These are phyloP conservation scores for Gyrodon lividus DNA, from an alignment of 768 basidiomycete genomes.

Conservation along the genomic window DNA sequence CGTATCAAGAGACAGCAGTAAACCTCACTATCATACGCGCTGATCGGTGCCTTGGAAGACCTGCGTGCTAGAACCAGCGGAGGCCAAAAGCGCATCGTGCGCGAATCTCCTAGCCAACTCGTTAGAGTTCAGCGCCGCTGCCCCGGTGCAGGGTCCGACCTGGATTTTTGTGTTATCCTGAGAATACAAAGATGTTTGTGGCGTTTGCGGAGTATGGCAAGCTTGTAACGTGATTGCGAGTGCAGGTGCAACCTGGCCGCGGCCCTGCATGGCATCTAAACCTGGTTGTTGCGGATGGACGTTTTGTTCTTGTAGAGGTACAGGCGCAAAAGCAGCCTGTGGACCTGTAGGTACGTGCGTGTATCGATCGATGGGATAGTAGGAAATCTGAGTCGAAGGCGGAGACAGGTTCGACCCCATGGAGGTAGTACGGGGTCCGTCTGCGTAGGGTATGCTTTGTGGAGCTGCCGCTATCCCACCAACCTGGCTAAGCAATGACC, in stretches of 20 bases:
- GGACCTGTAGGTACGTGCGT: background rate
- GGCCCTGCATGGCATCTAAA: constrained; percentile 4
- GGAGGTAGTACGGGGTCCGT: background rate
- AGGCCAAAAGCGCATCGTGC: constrained; percentile 3
- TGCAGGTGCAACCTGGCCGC: background rate
- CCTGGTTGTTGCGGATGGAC: background rate
- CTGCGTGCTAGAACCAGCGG: constrained; percentile 1
- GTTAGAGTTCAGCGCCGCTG: constrained; percentile 5
- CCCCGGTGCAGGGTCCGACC: constrained; percentile 7
- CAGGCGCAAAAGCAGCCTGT: background rate
- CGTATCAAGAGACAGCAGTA: background rate
- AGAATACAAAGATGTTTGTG: background rate
- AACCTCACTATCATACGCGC: background rate
- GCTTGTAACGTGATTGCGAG: background rate
- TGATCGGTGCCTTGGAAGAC: constrained; percentile 2
- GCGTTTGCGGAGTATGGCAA: background rate
- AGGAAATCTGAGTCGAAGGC: background rate
- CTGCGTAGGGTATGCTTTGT: background rate
- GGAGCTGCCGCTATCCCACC: background rate
- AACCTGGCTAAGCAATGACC: background rate
- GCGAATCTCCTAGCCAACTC: constrained; percentile 10
- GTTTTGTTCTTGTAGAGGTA: background rate
- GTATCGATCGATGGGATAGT: background rate
- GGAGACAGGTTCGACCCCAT: background rate
- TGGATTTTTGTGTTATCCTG: constrained; percentile 2